These are phyloP conservation scores for Tylopilus subfusipes DNA, from an alignment of 768 basidiomycete species.

Conservation along the genomic window DNA sequence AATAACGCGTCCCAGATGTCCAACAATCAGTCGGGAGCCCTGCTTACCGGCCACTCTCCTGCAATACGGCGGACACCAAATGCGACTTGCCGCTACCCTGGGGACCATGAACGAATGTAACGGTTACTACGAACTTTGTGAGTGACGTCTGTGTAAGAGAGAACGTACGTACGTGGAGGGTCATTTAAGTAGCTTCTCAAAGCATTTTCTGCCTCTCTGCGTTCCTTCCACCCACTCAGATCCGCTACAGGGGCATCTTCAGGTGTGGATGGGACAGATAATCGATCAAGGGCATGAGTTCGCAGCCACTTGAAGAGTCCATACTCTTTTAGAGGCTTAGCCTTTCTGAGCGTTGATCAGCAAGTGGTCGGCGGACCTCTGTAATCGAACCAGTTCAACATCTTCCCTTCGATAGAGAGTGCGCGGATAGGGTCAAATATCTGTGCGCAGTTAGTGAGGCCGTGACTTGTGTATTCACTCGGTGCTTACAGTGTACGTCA, in stretches of 20 bases:
- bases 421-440: conserved; percentile 91
- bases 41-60: conserved; percentile 49
- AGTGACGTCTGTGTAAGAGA: background rate
- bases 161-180: conserved; percentile 54
- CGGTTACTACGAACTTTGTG: conserved; percentile 46
- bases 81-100: conserved; percentile 77
- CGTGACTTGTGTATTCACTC: background rate
- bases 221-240: conserved; percentile 76
- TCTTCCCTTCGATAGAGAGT: conserved; percentile 76
- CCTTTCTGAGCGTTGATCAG: background rate
- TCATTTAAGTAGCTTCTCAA: conserved; percentile 74
- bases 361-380: conserved; percentile 42
- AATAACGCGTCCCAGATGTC: background rate
- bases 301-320: conserved; percentile 74
- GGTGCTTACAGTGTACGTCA: conserved; percentile 77
- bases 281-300: conserved; percentile 54
- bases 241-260: conserved; percentile 16
- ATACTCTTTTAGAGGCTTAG: conserved; percentile 48
- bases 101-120: conserved; percentile 78
- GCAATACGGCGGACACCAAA: conserved; percentile 53
- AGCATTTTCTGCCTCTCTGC: conserved; percentile 67
- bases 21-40: background rate
- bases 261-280: conserved; percentile 29
- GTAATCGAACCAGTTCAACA: conserved; percentile 83
- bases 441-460: conserved; percentile 36